Conservation (phyloP, 108 stramenopile genomes). For the Fragilaria crotonensis region DNA sequence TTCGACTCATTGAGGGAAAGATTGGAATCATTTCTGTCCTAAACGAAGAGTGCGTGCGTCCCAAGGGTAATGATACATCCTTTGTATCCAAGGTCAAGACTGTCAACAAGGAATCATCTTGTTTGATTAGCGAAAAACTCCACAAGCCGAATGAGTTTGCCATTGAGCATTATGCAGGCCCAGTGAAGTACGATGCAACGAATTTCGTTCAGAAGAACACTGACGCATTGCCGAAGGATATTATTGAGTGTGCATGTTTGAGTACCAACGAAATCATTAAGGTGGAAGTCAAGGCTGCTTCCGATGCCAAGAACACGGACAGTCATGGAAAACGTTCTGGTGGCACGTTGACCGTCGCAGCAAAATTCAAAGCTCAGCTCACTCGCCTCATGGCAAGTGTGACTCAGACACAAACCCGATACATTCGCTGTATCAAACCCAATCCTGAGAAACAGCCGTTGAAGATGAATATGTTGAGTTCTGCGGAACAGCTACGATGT, state of each 20-base stretch:
- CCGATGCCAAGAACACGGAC: slow-evolving; percentile 10
- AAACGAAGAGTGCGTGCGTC: slow-evolving; percentile 95
- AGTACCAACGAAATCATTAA: slow-evolving; percentile 53
- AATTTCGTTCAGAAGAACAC: slow-evolving; percentile 84
- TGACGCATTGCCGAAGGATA: slow-evolving; percentile 76
- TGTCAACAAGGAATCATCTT: slow-evolving; percentile 52
- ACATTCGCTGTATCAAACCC: slow-evolving; percentile 89
- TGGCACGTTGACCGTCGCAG: slow-evolving; percentile 53
- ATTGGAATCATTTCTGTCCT: slow-evolving; percentile 87
- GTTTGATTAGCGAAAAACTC: slow-evolving; percentile 35
- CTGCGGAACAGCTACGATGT: slow-evolving; percentile 91
- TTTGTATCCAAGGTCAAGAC: slow-evolving; percentile 67
- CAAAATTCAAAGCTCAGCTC: slow-evolving; percentile 78
- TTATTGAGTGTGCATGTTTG: slow-evolving; percentile 54
- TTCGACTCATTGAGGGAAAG: slow-evolving; percentile 91
- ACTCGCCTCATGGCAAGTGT: slow-evolving; percentile 60
- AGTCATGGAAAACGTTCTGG: not conserved
- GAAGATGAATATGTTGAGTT: slow-evolving; percentile 74
- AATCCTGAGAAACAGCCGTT: slow-evolving; percentile 68
- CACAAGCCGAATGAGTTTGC: slow-evolving; percentile 57
- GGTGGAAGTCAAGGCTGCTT: slow-evolving; percentile 18
- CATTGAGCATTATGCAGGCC: slow-evolving; percentile 93
- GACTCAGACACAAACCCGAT: slow-evolving; percentile 64
- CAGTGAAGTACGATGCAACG: slow-evolving; percentile 80
- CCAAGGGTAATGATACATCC: slow-evolving; percentile 79